A percentile compares a stretch with the other conserved stretches of the same genome.
Conservation (phyloP, 805 yeast genomes). For the Lachancea dasiensis region DNA sequence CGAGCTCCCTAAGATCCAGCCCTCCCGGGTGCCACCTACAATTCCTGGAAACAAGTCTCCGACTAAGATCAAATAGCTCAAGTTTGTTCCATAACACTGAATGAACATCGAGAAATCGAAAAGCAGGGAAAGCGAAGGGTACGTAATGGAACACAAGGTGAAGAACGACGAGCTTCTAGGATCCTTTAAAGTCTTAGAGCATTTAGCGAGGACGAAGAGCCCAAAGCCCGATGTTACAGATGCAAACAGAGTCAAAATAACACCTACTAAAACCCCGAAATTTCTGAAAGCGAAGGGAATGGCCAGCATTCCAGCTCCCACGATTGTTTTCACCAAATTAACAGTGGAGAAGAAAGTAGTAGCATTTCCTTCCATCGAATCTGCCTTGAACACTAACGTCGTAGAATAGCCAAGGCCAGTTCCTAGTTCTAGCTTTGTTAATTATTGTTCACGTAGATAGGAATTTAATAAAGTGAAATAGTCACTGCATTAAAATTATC, state of each 20-base stretch:
- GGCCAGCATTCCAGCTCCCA: conserved; percentile 72
- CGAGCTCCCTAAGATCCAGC: conserved; percentile 44
- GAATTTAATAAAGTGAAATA: not conserved
- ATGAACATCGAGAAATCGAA: conserved; percentile 70
- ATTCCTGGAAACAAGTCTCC: conserved; percentile 71
- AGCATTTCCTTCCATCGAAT: conserved; percentile 34
- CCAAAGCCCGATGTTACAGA: conserved; percentile 67
- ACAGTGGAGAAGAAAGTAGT: conserved; percentile 54
- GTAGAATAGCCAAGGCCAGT: no score
- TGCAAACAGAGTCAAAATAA: conserved; percentile 49
- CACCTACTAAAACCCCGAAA: conserved; percentile 60
- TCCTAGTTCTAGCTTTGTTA: not conserved
- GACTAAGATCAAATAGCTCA: conserved; percentile 64
- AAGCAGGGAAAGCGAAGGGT: conserved; percentile 61
- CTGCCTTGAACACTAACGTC: no score
- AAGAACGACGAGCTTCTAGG: conserved; percentile 65
- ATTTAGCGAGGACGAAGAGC: conserved; percentile 53
- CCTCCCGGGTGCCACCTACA: conserved; percentile 40
- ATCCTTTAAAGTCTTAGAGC: conserved; percentile 47
- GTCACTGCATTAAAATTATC: not conserved
- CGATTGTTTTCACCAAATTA: conserved; percentile 67
- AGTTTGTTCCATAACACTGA: conserved; percentile 75
- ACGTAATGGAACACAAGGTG: conserved; percentile 62
- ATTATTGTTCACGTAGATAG: not conserved
- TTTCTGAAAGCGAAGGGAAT: conserved; percentile 65